Evolutionary conservation across 257 asterid species (phyloP), one percentile per base, ranked within the genome.

Genomic region (Scutellaria baicalensis): DNA sequence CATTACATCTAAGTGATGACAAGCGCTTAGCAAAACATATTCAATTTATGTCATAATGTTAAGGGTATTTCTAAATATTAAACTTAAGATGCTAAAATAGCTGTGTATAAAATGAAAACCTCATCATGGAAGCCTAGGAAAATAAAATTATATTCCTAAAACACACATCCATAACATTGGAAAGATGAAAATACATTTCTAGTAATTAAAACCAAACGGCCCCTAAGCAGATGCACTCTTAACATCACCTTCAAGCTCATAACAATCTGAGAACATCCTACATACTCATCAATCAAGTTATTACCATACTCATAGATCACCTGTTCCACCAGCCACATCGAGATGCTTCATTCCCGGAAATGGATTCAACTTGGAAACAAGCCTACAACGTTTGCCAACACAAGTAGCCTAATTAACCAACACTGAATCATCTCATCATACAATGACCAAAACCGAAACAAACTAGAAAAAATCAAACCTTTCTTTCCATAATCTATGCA

Each of bases 281-380:
- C 69, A 59, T 59, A 59, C 20, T 38, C 61, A 59, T 35, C 64
- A 50, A 64, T 36, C 58, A 71, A 17, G 47, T 35, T 16, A 58
- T 64, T n/a, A 21, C 55, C 64, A 64, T 68, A 64, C 20, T 31
- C 17, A 42, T 36, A 68, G 20, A 61, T 76, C 79, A 90, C 96
- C 97, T 77, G 99, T 93, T 72, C 99, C 99, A 73, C 97, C 99
- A 64, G 99, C 99, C 76, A 93, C 97, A 81, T 93, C 99, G 50
- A 93, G 97, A 82, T 91, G 99, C 84, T 87, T 93, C 91, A 87
- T 93, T 61, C 99, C 97, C 2, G 96, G 96, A 81, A 89, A 93
- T 5, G 97, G 97, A 77, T 86, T 88, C 91, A 93, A 82, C 74
- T 87, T 84, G 20, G 92, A 83, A 63, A 93, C 95, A 80, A 93